Conservation (phyloP, 768 basidiomycete genomes). For the Lactarius deliciosus region DNA sequence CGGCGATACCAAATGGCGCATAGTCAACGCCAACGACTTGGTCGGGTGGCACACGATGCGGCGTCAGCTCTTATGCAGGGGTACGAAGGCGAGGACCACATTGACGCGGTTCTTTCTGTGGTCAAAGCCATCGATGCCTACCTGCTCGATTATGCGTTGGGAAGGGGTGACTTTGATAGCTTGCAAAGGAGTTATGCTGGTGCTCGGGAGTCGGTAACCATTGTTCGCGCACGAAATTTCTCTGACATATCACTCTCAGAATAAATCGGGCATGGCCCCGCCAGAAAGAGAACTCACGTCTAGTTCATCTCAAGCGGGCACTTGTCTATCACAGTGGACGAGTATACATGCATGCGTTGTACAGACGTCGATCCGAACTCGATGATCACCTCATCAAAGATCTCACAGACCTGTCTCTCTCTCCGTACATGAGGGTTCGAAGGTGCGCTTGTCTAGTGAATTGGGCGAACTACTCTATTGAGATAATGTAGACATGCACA, state of each 20-base stretch:
- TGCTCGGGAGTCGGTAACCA: constrained; percentile 53
- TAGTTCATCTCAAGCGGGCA: constrained; percentile 74
- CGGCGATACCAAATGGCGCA: constrained; percentile 66
- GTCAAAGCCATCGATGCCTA: constrained; percentile 74
- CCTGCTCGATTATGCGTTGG: constrained; percentile 69
- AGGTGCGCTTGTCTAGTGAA: constrained; percentile 43
- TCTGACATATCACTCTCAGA: constrained; percentile 38
- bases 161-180: constrained; percentile 54
- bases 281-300: constrained; percentile 74
- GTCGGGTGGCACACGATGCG: constrained; percentile 64
- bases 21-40: constrained; percentile 61
- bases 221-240: background rate
- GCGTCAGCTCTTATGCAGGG: constrained; percentile 61
- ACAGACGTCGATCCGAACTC: constrained; percentile 69
- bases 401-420: constrained; percentile 71
- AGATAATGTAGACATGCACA: constrained; percentile 59
- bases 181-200: constrained; percentile 68
- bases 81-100: constrained; percentile 73
- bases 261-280: constrained; percentile 64
- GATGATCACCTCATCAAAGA: constrained; percentile 70
- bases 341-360: constrained; percentile 73
- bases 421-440: constrained; percentile 74
- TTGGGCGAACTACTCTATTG: constrained; percentile 6
- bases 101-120: constrained; percentile 78
- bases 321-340: constrained; percentile 76